Percentiles rank a stretch among this genome's conserved stretches.
These are phyloP conservation scores for Alternaria consortialis DNA, from an alignment of 2,329 filamentous ascomycete species.

Conservation along the genomic window DNA sequence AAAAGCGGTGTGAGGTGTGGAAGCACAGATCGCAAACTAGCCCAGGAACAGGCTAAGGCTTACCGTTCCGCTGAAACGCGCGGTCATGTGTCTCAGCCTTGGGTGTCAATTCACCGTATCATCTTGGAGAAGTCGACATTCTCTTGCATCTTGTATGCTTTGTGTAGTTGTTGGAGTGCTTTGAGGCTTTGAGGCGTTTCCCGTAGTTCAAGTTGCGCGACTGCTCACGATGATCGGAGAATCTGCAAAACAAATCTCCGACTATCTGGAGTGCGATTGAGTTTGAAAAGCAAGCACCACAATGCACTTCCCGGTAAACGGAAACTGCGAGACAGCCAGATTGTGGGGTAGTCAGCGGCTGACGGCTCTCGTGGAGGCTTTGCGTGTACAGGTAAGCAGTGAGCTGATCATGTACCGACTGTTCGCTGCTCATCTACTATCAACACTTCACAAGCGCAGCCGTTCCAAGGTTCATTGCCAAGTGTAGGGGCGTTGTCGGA, in stretches of 20 bases:
- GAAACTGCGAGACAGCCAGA: slow-evolving; percentile 28
- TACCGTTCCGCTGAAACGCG: slow-evolving; percentile 36
- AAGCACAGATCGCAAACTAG: slow-evolving; percentile 46
- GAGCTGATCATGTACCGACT: slow-evolving; percentile 14
- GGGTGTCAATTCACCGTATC: slow-evolving; percentile 12
- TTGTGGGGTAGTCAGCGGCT: slow-evolving; percentile 31
- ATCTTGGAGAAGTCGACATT: not conserved
- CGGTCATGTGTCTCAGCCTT: slow-evolving; percentile 45
- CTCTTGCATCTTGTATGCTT: slow-evolving; percentile 5
- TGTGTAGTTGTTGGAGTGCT: slow-evolving; percentile 11
- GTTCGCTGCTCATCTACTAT: slow-evolving; percentile 6
- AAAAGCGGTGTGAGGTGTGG: slow-evolving; percentile 52
- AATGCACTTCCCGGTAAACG: slow-evolving; percentile 16
- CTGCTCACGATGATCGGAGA: not conserved
- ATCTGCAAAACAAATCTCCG: slow-evolving; percentile 18
- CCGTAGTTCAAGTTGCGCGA: slow-evolving; percentile 5
- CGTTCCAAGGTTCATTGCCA: not conserved
- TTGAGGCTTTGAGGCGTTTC: not conserved
- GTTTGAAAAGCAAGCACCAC: slow-evolving; percentile 17
- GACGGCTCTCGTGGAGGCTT: slow-evolving; percentile 20
- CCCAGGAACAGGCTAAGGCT: slow-evolving; percentile 41
- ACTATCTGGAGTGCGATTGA: slow-evolving; percentile 13
- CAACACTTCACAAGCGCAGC: not conserved
- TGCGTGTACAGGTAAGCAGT: slow-evolving; percentile 18
- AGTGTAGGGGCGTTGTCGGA: not conserved